Evolutionary conservation across 176 grass and related monocot genomes (phyloP).

Genomic region (Oryza coarctata): DNA sequence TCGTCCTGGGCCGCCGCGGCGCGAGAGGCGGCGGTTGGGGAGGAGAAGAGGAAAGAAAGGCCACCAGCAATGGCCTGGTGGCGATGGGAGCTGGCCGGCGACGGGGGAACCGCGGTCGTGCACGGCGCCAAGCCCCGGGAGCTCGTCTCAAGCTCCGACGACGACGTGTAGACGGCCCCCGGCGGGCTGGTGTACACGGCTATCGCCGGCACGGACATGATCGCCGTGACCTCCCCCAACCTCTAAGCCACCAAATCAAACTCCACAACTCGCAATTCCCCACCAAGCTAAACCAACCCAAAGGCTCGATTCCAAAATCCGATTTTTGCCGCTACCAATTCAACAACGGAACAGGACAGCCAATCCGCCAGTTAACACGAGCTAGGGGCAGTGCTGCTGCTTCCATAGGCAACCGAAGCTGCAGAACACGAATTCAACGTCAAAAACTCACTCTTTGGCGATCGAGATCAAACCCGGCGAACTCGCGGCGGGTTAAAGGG

Average conservation of each 20-base stretch:
- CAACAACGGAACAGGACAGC: neutral
- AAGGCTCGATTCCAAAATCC: neutral
- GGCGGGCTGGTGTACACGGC: conserved; percentile 59
- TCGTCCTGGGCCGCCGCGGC: conserved; percentile 44
- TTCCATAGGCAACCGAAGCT: neutral
- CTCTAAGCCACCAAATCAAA: conserved; percentile 16
- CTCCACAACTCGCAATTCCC: neutral
- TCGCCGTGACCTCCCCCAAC: conserved; percentile 4
- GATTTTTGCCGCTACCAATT: neutral
- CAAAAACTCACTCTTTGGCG: neutral
- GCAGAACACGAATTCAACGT: conserved; percentile 8
- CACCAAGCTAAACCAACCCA: neutral
- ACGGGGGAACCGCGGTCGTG: conserved; percentile 38
- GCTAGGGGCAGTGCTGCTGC: neutral
- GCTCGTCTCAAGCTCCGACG: conserved; percentile 44
- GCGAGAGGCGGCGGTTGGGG: conserved; percentile 42
- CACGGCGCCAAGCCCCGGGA: conserved; percentile 32
- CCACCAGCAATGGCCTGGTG: conserved; percentile 50
- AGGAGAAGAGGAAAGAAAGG: conserved; percentile 83
- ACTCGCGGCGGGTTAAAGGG: conserved; percentile 19
- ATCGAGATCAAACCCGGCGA: conserved; percentile 1
- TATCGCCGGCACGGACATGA: conserved; percentile 73
- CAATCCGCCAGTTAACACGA: neutral
- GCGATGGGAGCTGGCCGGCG: conserved; percentile 30
- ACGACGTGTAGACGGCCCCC: conserved; percentile 31